Conservation (phyloP, 176 grass and related monocot species). For the Tillandsia leiboldiana region DNA sequence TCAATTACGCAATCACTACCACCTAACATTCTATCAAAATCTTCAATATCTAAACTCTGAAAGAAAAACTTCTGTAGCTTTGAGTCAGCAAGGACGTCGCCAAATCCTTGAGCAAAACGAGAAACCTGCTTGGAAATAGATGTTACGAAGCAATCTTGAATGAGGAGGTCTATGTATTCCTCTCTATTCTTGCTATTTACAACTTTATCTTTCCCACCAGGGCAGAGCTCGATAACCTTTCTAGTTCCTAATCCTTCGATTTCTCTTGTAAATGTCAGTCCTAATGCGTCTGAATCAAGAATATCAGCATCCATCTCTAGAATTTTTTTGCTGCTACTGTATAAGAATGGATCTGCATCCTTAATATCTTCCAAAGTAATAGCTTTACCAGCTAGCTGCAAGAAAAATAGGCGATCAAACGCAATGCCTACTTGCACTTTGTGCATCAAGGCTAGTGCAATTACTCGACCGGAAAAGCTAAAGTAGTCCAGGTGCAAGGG, state of each 20-base stretch:
- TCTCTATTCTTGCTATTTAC: conserved; percentile 79
- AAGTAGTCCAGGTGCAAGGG: conserved; percentile 91
- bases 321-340: conserved; percentile 79
- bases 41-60: conserved; percentile 71
- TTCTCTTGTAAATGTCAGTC: conserved; percentile 73
- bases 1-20: conserved; percentile 49
- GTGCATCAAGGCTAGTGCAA: conserved; percentile 96
- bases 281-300: conserved; percentile 63
- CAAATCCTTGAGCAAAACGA: conserved; percentile 67
- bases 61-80: conserved; percentile 58
- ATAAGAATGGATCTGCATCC: conserved; percentile 64
- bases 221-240: conserved; percentile 64
- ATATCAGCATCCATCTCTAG: conserved; percentile 76
- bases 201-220: conserved; percentile 66
- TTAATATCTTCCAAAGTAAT: conserved; percentile 83
- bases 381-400: conserved; percentile 67
- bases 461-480: conserved; percentile 71
- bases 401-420: conserved; percentile 76
- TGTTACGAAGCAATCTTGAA: conserved; percentile 75
- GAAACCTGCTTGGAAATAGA: conserved; percentile 67
- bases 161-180: conserved; percentile 72
- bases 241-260: conserved; percentile 61
- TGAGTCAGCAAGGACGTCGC: conserved; percentile 62
- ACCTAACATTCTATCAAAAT: conserved; percentile 75
- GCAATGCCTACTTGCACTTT: conserved; percentile 86